Percentiles rank a stretch among this genome's conserved stretches.
phyloP scores from a whole-genome alignment of 805 yeast species.

The Kodamaea lidongshanica region DNA sequence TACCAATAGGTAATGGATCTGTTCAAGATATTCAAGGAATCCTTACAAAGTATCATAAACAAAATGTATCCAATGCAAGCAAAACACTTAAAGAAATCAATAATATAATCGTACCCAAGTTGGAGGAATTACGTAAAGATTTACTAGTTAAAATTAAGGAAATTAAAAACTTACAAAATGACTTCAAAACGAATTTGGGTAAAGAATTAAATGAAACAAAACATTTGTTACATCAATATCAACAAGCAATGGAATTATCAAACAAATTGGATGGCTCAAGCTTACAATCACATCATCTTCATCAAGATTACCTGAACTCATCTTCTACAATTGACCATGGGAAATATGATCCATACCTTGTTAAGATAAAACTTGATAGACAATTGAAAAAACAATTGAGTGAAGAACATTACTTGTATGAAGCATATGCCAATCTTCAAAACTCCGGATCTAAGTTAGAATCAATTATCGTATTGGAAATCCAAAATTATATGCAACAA shows the following conservation, averaged over 20 bases:
- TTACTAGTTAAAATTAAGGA: conserved; percentile 79
- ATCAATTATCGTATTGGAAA: conserved; percentile 76
- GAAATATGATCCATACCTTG: conserved; percentile 74
- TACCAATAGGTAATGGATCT: conserved; percentile 74
- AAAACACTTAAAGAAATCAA: conserved; percentile 47
- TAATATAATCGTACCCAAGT: conserved; percentile 44
- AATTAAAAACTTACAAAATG: conserved; percentile 73
- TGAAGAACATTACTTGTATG: conserved; percentile 83
- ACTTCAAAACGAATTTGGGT: conserved; percentile 70
- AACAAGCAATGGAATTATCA: conserved; percentile 60
- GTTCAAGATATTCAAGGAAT: conserved; percentile 76
- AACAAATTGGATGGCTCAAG: conserved; percentile 31
- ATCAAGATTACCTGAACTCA: conserved; percentile 6
- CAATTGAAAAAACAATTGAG: conserved; percentile 70
- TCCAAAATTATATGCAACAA: conserved; percentile 72
- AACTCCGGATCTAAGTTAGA: conserved; percentile 82
- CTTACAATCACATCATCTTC: conserved; percentile 3
- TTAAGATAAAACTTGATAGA: conserved; percentile 64
- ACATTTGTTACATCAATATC: conserved; percentile 40
- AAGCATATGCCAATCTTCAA: conserved; percentile 83
- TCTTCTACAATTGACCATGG: conserved; percentile 23
- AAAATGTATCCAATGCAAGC: conserved; percentile 29
- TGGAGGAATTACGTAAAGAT: conserved; percentile 61
- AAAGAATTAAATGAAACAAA: conserved; percentile 47
- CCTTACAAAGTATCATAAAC: conserved; percentile 46